Evolutionary conservation across 371 early-diverging fungal genomes (phyloP).

Genomic region (Lichtheimia ornata): DNA sequence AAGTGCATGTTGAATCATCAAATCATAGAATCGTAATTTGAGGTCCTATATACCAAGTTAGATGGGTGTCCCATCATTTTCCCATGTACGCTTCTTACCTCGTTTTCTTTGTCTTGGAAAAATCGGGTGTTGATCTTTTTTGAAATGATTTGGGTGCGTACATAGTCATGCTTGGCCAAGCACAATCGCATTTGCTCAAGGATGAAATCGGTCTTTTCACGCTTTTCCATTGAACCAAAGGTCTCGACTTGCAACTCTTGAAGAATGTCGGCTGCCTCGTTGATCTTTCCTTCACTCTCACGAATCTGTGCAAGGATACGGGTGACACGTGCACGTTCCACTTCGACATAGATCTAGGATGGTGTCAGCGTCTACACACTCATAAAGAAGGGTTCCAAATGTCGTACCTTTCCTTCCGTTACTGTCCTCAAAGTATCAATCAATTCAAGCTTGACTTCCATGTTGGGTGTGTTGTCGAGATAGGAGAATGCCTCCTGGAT

Average conservation of each 20-base stretch:
- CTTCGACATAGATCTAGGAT: constrained; percentile 92
- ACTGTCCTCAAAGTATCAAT: constrained; percentile 93
- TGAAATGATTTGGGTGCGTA: constrained; percentile 90
- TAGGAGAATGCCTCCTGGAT: constrained; percentile 91
- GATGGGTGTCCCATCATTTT: background rate
- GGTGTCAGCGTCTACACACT: background rate
- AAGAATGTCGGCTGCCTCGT: constrained; percentile 92
- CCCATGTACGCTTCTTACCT: constrained; percentile 46
- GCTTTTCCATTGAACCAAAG: constrained; percentile 96
- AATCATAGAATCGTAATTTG: constrained; percentile 91
- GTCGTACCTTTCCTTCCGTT: constrained; percentile 92
- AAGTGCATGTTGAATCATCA: constrained; percentile 93
- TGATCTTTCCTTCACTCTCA: constrained; percentile 89
- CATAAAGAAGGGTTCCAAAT: background rate
- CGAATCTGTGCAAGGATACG: constrained; percentile 84
- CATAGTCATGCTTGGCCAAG: constrained; percentile 89
- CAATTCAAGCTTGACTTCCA: constrained; percentile 83
- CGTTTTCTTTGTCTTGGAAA: constrained; percentile 84
- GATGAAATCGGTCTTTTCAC: constrained; percentile 98
- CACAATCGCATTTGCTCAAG: constrained; percentile 97
- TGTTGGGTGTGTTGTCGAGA: constrained; percentile 82
- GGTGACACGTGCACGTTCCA: constrained; percentile 94
- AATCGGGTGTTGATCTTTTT: constrained; percentile 93
- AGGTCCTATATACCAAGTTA: constrained; percentile 65
- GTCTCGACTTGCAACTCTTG: constrained; percentile 98